These are phyloP conservation scores for Chloris gayana DNA, from an alignment of 176 grass and related monocot species.

Conservation along the genomic window DNA sequence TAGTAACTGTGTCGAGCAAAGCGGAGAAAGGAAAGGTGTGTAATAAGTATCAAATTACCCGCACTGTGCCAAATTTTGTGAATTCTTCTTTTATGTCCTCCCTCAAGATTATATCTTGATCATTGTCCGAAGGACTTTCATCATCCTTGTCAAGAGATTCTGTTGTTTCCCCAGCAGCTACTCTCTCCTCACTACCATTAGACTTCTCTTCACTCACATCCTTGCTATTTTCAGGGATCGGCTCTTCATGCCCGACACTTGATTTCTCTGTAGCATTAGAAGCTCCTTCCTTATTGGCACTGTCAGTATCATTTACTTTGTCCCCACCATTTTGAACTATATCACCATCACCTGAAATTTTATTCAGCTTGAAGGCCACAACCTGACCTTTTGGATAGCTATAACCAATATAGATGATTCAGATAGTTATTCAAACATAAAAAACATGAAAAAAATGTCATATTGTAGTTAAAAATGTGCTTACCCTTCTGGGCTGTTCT, in stretches of 20 bases:
- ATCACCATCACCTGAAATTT: conserved; percentile 39
- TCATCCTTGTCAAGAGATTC: conserved; percentile 34
- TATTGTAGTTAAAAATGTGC: conserved; percentile 19
- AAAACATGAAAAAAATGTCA: not conserved
- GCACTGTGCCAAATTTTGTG: conserved; percentile 81
- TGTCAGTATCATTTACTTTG: conserved; percentile 39
- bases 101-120: conserved; percentile 49
- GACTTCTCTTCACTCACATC: conserved; percentile 38
- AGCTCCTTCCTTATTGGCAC: conserved; percentile 38
- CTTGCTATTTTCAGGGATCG: conserved; percentile 30
- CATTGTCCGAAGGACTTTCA: conserved; percentile 36
- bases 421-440: conserved; percentile 28
- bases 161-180: conserved; percentile 12
- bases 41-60: conserved; percentile 56
- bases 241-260: conserved; percentile 35
- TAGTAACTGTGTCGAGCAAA: conserved; percentile 4
- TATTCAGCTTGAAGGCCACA: conserved; percentile 87
- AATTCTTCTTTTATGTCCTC: conserved; percentile 81
- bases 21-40: conserved; percentile 1
- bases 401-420: conserved; percentile 32
- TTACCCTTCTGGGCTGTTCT: conserved; percentile 58
- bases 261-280: conserved; percentile 28
- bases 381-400: conserved; percentile 91
- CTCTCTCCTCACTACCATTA: conserved; percentile 39
- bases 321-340: conserved; percentile 43